Conservation (phyloP, 1,284 basidiomycete genomes). For the Malassezia japonica region DNA sequence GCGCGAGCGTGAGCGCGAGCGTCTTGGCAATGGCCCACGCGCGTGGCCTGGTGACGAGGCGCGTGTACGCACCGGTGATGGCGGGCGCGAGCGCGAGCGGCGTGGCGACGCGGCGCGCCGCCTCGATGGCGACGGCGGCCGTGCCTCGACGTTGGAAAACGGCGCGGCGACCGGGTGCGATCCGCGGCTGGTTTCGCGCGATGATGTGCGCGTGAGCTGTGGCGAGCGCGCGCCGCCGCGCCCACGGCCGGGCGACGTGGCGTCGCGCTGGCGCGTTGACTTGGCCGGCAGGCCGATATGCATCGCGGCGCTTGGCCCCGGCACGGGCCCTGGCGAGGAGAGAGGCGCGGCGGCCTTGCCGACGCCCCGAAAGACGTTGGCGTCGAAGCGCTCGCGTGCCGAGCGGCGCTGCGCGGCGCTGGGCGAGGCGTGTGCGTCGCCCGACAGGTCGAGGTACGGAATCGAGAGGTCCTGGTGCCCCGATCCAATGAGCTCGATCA, state of each 20-base stretch:
- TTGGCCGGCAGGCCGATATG: no score
- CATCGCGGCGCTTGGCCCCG: no score
- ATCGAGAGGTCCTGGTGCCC: constrained; percentile 40
- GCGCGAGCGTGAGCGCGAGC: no score
- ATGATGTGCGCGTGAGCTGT: no score
- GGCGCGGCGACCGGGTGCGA: background rate
- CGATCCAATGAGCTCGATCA: constrained; percentile 47
- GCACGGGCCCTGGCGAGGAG: no score
- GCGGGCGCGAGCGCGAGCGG: background rate
- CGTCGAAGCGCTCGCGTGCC: constrained; percentile 37
- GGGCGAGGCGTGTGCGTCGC: background rate
- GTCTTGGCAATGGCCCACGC: no score
- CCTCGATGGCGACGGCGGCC: no score
- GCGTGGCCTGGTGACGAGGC: no score
- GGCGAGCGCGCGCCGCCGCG: no score
- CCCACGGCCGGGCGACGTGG: no score
- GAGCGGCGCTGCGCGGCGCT: constrained; percentile 18
- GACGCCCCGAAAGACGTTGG: constrained; percentile 29
- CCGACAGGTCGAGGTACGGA: constrained; percentile 36
- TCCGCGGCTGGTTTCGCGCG: no score
- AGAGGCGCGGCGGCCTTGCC: background rate
- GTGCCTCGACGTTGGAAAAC: background rate
- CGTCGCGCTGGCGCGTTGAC: no score
- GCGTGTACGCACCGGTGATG: background rate
- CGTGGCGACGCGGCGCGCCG: background rate